These are phyloP conservation scores for Tephrocybe sp. DNA, from an alignment of 768 basidiomycete genomes.

Conservation along the genomic window DNA sequence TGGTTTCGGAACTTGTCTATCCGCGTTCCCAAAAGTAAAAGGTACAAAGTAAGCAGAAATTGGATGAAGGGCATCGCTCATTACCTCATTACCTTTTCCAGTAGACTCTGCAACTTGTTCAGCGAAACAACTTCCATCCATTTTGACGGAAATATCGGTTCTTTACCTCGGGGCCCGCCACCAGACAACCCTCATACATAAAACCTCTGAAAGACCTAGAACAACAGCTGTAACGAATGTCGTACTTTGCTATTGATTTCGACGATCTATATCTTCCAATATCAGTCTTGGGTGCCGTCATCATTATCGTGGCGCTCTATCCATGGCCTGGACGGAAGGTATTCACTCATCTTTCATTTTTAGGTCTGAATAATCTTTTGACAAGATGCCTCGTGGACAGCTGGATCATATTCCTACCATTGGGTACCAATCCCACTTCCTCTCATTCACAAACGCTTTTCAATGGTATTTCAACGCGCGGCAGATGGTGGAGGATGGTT, in stretches of 20 bases:
- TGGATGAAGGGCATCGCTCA: too few relatives aligned
- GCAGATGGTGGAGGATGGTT: conserved; percentile 24
- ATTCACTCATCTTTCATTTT: neutral
- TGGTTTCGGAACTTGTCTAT: too few relatives aligned
- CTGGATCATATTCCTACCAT: conserved; percentile 22
- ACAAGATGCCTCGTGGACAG: neutral
- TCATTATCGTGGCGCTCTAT: neutral
- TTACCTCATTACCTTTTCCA: too few relatives aligned
- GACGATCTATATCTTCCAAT: neutral
- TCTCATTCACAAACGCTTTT: conserved; percentile 23
- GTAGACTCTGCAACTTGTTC: too few relatives aligned
- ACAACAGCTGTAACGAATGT: too few relatives aligned
- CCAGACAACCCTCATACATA: too few relatives aligned
- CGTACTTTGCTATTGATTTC: neutral
- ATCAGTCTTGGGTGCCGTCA: neutral
- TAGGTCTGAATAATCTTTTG: neutral
- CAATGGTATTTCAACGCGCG: conserved; percentile 21
- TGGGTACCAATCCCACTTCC: conserved; percentile 22
- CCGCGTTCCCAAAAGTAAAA: too few relatives aligned
- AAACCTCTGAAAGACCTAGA: too few relatives aligned
- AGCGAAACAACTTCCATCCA: too few relatives aligned
- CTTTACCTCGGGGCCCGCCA: too few relatives aligned
- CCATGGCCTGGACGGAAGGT: conserved; percentile 1
- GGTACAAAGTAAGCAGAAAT: too few relatives aligned
- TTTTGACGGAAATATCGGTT: too few relatives aligned